These are phyloP conservation scores for Fusarium brevicatenulatum DNA, from an alignment of 2,329 filamentous ascomycete genomes.

Conservation along the genomic window DNA sequence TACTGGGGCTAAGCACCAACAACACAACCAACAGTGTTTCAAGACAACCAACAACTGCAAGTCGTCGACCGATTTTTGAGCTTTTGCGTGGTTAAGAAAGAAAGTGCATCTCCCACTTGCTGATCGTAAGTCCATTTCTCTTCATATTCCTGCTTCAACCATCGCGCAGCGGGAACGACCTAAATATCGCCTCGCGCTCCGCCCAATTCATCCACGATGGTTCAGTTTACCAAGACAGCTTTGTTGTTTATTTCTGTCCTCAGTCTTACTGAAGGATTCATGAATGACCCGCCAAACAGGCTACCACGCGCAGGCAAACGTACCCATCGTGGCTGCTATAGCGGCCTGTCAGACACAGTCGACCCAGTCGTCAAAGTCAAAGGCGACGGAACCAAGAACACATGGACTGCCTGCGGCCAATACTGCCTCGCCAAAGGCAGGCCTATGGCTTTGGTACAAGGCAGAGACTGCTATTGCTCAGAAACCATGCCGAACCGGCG, in stretches of 20 bases:
- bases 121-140: no score
- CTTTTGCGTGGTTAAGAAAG: not conserved
- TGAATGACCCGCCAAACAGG: no score
- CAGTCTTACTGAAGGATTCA: not conserved
- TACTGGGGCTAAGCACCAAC: not conserved
- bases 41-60: not conserved
- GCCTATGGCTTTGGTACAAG: not conserved
- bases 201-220: not conserved
- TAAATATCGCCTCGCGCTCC: not conserved
- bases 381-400: not conserved
- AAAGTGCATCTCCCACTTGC: rapidly evolving
- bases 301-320: not conserved
- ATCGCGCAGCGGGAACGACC: not conserved
- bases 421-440: not conserved
- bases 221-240: not conserved
- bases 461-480: not conserved
- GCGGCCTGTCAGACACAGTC: not conserved
- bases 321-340: not conserved
- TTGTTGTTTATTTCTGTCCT: not conserved
- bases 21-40: not conserved
- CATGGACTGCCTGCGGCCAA: not conserved
- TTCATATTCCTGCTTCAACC: not conserved
- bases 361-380: not conserved
- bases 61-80: no score
- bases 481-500: not conserved